A percentile compares a stretch with the other conserved stretches of the same genome.
Conservation (phyloP, 1,139 yeast species). For the Scheffersomyces illinoinensis region DNA sequence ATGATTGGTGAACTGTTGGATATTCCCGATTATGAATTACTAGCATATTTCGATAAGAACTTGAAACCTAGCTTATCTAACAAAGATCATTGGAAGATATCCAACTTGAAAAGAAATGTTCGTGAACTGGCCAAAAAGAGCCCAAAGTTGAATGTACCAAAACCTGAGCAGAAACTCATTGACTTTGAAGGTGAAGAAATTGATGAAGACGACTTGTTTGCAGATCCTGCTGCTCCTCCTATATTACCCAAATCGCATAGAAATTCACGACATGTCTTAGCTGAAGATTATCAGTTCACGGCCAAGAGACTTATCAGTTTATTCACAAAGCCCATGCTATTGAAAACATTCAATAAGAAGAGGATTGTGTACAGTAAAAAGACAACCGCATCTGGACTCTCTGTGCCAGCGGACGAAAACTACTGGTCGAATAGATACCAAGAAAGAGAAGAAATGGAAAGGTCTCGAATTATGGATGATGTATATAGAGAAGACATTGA, state of each 20-base stretch:
- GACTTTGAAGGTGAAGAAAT: conserved; percentile 4
- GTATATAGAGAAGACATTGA: conserved; percentile 16
- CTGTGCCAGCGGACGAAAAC: conserved; percentile 8
- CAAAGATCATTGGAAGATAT: conserved; percentile 4
- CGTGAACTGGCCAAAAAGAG: background rate
- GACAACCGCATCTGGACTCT: background rate
- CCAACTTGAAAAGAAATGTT: background rate
- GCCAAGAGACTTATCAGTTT: conserved; percentile 1
- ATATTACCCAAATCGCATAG: background rate
- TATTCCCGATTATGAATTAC: conserved; percentile 8
- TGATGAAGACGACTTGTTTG: conserved; percentile 6
- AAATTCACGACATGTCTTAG: background rate
- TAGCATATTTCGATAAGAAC: conserved; percentile 10
- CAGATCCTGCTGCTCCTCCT: conserved; percentile 1
- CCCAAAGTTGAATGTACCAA: background rate
- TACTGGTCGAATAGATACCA: conserved; percentile 11
- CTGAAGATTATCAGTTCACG: background rate
- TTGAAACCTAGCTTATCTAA: conserved; percentile 1
- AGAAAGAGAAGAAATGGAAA: conserved; percentile 10
- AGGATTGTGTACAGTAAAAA: background rate
- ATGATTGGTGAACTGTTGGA: conserved; percentile 1
- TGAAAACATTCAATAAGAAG: conserved; percentile 3
- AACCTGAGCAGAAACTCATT: background rate
- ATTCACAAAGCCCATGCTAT: conserved; percentile 1
- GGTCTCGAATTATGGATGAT: conserved; percentile 14